Conservation (phyloP, 805 yeast species). For the Kregervanrija pseudodelftensis region DNA sequence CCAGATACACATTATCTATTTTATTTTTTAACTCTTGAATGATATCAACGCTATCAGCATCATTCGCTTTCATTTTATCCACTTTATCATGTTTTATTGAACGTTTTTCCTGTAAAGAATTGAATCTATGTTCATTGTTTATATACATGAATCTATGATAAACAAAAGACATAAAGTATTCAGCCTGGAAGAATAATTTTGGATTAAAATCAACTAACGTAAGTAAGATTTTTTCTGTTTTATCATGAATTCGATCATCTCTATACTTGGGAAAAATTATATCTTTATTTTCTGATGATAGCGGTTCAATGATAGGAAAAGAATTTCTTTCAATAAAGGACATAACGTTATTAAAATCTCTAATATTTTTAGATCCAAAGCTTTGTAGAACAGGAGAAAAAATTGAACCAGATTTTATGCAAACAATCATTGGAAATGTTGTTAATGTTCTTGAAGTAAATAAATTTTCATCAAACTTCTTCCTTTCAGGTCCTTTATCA, state of each 20-base stretch:
- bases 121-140: constrained; percentile 31
- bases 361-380: constrained; percentile 56
- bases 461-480: constrained; percentile 37
- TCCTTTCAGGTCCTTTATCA: constrained; percentile 3
- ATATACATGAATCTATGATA: constrained; percentile 39
- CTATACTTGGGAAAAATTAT: constrained; percentile 30
- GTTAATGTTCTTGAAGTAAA: constrained; percentile 47
- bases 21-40: constrained; percentile 45
- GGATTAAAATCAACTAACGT: constrained; percentile 40
- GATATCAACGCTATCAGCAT: constrained; percentile 37
- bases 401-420: constrained; percentile 51
- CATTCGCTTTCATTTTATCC: constrained; percentile 34
- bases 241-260: constrained; percentile 17
- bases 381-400: constrained; percentile 49
- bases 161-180: constrained; percentile 30
- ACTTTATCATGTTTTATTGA: constrained; percentile 37
- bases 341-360: constrained; percentile 41
- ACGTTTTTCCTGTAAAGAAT: constrained; percentile 24
- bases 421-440: constrained; percentile 52
- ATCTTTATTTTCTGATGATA: constrained; percentile 33
- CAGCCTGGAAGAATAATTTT: constrained; percentile 13
- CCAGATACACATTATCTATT: constrained; percentile 32
- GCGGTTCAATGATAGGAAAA: constrained; percentile 46
- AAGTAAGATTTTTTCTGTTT: constrained; percentile 40
- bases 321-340: constrained; percentile 44